Evolutionary conservation across 208 protist genomes (phyloP), one percentile per base, ranked within the genome.

Genomic region (Acanthamoeba culbertsoni): DNA sequence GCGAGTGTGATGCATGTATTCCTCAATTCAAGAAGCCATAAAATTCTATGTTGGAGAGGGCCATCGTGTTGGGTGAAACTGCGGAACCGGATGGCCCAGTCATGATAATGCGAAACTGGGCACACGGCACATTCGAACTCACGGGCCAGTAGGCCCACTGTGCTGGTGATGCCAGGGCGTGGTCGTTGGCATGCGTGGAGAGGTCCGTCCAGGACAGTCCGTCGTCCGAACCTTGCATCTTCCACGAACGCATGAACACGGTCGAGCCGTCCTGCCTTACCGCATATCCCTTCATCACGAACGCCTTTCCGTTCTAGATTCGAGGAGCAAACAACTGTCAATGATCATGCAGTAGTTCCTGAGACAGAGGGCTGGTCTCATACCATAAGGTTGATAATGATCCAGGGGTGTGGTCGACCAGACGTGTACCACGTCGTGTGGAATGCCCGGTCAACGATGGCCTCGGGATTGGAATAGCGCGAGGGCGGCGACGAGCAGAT

Each of bases 341-440:
- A n/a, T n/a, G n/a, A n/a, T n/a, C n/a, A n/a, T n/a, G n/a, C n/a
- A n/a, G n/a, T n/a, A n/a, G n/a, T n/a, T n/a, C n/a, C n/a, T n/a
- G n/a, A n/a, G n/a, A n/a, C n/a, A n/a, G n/a, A n/a, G n/a, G n/a
- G n/a, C n/a, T n/a, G n/a, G n/a, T n/a, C n/a, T 2, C 6, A 33
- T 42, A 65, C 79, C 23, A 57, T n/a, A 35, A 88, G 53, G 0
- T 88, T n/a, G 35, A 88, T 31, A 33, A 20, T 62, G 35, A 88
- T 26, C 79, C 79, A 88, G 6, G 51, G 51, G 51, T 43, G 33
- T 1, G 79, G 79, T n/a, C 79, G 79, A 35, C 79, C 79, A 2
- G 79, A 65, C 16, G 79, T 88, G 53, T 88, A 88, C 79, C 79
- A 88, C 45, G 79, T 88, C 23, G 79, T 88, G 79, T 88, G 79